phyloP scores from a whole-genome alignment of 1,284 basidiomycete species.

The Marasmius fiardii region DNA sequence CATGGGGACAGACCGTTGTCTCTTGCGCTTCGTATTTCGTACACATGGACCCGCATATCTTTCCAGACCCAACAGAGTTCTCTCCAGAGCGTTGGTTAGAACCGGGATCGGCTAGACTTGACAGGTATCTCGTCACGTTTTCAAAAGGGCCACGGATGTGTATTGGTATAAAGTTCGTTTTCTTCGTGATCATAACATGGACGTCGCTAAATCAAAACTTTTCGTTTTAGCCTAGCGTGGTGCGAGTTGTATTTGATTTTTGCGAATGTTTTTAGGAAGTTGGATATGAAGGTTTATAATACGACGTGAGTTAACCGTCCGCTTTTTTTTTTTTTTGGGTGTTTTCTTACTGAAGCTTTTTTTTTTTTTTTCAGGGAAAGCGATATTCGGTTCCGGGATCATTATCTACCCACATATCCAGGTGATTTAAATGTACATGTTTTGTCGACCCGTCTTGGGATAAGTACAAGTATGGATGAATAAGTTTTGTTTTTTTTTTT shows the following conservation, averaged over 20 bases:
- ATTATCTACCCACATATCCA: not conserved
- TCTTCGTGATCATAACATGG: not conserved
- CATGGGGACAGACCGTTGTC: constrained; percentile 18
- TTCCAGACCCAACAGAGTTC: constrained; percentile 23
- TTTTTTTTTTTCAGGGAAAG: not conserved
- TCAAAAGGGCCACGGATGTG: constrained; percentile 1
- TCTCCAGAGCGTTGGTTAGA: constrained; percentile 17
- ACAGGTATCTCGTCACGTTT: constrained; percentile 5
- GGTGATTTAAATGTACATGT: no score
- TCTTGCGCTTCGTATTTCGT: constrained; percentile 20
- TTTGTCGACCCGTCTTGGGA: no score
- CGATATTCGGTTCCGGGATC: not conserved
- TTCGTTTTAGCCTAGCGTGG: constrained; percentile 1
- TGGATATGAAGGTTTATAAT: not conserved
- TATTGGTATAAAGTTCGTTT: constrained; percentile 2
- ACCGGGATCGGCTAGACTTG: not conserved
- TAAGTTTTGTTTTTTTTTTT: no score
- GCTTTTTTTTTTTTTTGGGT: no score
- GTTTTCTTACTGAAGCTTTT: no score
- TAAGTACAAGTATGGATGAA: no score
- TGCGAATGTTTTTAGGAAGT: constrained; percentile 1
- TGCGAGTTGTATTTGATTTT: constrained; percentile 5
- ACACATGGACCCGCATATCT: constrained; percentile 17
- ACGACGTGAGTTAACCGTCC: not conserved
- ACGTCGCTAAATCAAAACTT: not conserved